phyloP scores from a whole-genome alignment of 495 filamentous ascomycete species.

The Penicillium chermesinum region DNA sequence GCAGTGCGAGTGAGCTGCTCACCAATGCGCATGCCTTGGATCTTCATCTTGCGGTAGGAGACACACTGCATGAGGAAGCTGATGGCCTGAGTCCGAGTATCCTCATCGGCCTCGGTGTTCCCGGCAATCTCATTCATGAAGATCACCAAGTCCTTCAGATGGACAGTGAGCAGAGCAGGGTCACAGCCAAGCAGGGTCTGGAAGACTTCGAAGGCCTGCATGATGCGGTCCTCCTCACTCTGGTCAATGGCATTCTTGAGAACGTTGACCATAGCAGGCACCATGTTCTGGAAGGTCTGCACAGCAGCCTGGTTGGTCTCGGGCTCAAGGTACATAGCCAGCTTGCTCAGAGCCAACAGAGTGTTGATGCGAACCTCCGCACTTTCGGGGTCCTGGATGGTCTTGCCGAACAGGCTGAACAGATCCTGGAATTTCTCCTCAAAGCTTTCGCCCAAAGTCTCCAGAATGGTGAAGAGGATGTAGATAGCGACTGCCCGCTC shows the following conservation, averaged over 20 bases:
- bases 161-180: slow-evolving; percentile 69
- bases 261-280: slow-evolving; percentile 85
- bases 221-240: slow-evolving; percentile 76
- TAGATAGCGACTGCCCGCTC: slow-evolving; percentile 90
- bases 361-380: slow-evolving; percentile 91
- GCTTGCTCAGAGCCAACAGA: slow-evolving; percentile 82
- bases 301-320: slow-evolving; percentile 74
- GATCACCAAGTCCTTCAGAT: slow-evolving; percentile 84
- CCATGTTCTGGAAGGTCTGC: slow-evolving; percentile 63
- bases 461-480: slow-evolving; percentile 85
- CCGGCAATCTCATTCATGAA: slow-evolving; percentile 90
- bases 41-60: slow-evolving; percentile 89
- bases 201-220: slow-evolving; percentile 94
- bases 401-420: slow-evolving; percentile 77
- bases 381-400: slow-evolving; percentile 86
- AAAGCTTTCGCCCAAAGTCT: slow-evolving; percentile 74
- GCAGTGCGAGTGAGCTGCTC: slow-evolving; percentile 80
- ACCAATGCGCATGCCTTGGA: slow-evolving; percentile 79
- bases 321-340: slow-evolving; percentile 80
- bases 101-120: slow-evolving; percentile 70
- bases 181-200: slow-evolving; percentile 92
- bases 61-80: slow-evolving; percentile 91
- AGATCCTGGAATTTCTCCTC: slow-evolving; percentile 70
- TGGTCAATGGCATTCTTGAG: slow-evolving; percentile 75
- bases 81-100: slow-evolving; percentile 81